phyloP scores from a whole-genome alignment of 176 grass and related monocot species.

The Zea mays region Zm-B73-REFERENCE-NAM-5.0 NC_050100.1:172189001-172189500 shows the following conservation, averaged over 20 bases:
- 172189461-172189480: neutral
- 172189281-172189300: constrained; percentile 5
- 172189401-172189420: constrained; percentile 21
- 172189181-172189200: constrained; percentile 19
- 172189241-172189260: neutral
- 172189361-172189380: constrained; percentile 11
- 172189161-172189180: neutral
- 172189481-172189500: constrained; percentile 19
- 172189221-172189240: neutral
- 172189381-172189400: neutral
- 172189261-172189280: neutral
- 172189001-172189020: neutral
- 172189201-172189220: neutral
- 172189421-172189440: constrained; percentile 4
- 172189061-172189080: constrained; percentile 16
- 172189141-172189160: constrained; percentile 13
- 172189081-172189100: constrained; percentile 7
- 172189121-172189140: constrained; percentile 11
- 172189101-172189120: constrained; percentile 1
- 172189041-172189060: neutral
- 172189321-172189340: neutral
- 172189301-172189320: constrained; percentile 11
- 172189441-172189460: constrained; percentile 10
- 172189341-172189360: constrained; percentile 17
- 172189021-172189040: neutral